Conservation (phyloP, 2,329 filamentous ascomycete species). For the Neocatenulostroma microsporum region DNA sequence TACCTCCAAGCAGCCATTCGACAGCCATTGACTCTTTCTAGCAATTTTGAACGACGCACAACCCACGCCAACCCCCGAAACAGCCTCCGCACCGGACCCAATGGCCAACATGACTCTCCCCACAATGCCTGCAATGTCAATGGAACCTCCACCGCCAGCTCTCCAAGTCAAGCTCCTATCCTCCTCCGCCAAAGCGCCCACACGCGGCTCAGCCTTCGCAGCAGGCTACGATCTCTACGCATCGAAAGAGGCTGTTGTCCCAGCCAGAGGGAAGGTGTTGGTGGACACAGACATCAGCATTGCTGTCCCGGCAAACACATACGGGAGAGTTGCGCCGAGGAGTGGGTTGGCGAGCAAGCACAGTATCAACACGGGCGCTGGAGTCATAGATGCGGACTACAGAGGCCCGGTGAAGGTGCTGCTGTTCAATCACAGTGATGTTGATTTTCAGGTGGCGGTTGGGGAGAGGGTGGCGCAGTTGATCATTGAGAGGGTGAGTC, state of each 20-base stretch:
- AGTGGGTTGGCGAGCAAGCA: slow-evolving; percentile 54
- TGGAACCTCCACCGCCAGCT: slow-evolving; percentile 44
- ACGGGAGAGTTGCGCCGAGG: slow-evolving; percentile 51
- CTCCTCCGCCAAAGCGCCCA: slow-evolving; percentile 70
- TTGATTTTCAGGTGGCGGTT: slow-evolving; percentile 70
- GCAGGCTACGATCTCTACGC: slow-evolving; percentile 90
- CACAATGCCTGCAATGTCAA: slow-evolving; percentile 24
- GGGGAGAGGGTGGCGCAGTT: slow-evolving; percentile 92
- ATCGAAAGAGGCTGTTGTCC: slow-evolving; percentile 65
- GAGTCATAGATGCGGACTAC: slow-evolving; percentile 97
- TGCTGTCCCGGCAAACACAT: slow-evolving; percentile 82
- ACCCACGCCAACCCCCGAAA: slow-evolving; percentile 28
- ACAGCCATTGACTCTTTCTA: too few species aligned
- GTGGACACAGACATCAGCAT: slow-evolving; percentile 90
- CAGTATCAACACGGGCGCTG: slow-evolving; percentile 92
- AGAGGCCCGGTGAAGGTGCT: slow-evolving; percentile 88
- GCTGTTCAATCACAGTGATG: slow-evolving; percentile 83
- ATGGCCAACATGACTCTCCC: slow-evolving; percentile 18
- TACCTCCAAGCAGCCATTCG: too few species aligned
- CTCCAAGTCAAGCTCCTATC: slow-evolving; percentile 85
- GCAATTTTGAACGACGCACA: slow-evolving; percentile 31
- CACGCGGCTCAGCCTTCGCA: slow-evolving; percentile 77
- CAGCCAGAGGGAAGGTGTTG: slow-evolving; percentile 71
- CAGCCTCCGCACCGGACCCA: slow-evolving; percentile 17
- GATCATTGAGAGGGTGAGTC: slow-evolving; percentile 67